Evolutionary conservation across 2,329 filamentous ascomycete species (phyloP).

Genomic region (Pseudonectria foliicola): DNA sequence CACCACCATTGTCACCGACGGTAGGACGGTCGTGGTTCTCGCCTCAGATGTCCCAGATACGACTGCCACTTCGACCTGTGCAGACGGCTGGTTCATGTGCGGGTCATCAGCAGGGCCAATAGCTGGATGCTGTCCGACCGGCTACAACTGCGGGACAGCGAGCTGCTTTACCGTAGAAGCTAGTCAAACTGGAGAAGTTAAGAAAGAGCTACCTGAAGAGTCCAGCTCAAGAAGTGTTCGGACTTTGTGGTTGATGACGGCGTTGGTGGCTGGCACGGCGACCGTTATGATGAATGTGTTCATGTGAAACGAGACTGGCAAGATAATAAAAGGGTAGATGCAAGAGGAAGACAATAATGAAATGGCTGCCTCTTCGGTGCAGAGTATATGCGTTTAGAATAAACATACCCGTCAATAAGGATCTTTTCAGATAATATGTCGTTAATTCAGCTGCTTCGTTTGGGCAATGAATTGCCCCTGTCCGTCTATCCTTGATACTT

Average conservation of each 20-base stretch:
- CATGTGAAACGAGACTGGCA: no score
- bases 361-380: no score
- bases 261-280: conserved; percentile 4
- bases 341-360: no score
- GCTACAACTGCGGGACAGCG: conserved; percentile 64
- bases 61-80: conserved; percentile 50
- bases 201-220: conserved; percentile 41
- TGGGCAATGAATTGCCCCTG: no score
- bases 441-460: no score
- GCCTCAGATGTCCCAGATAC: conserved; percentile 39
- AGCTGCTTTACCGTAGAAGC: conserved; percentile 58
- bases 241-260: conserved; percentile 5
- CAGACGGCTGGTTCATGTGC: conserved; percentile 73
- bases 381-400: no score
- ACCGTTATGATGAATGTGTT: background rate
- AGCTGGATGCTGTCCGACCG: conserved; percentile 77
- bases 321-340: no score
- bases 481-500: no score
- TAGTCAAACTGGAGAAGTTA: conserved; percentile 48
- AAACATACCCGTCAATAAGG: no score
- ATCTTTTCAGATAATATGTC: no score
- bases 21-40: conserved; percentile 64
- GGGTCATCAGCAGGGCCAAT: conserved; percentile 47
- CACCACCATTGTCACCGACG: conserved; percentile 60
- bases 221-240: conserved; percentile 2